Base-by-base conservation (phyloP, 371 early-diverging fungal species). In the Encephalitozoon romaleae region DNA sequence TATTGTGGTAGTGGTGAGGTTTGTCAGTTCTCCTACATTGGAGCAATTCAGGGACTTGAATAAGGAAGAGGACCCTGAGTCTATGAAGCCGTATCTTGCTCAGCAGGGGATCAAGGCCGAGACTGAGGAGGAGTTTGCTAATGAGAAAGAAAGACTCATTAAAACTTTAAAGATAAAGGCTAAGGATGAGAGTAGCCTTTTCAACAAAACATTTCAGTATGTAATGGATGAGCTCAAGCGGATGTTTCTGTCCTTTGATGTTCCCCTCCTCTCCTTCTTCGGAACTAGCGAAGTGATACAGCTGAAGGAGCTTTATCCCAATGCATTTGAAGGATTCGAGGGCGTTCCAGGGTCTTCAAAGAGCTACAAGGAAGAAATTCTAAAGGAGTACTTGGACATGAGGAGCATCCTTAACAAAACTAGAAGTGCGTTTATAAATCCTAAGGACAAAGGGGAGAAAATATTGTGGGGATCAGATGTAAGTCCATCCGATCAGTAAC, bases 201-300 rank as follows among this genome's bases (percentile, higher is more conserved):
- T 59, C 34, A 59, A 59, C 32, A 59, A 59, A 5, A 34, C 59
- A 32, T 59, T 59, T 12, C 59, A 59, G 34, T 34, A n/a, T n/a
- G 21, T 59, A 15, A 59, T 59, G 59, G 59, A 59, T 18, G 59
- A 59, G 59, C 59, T 59, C 34, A 59, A 59, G 59, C 32, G 34
- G 34, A 34, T 34, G 15, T 59, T 34, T 38, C 21, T 59, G 59
- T 59, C 59, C n/a, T 59, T 59, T 34, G 59, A 38, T 5, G 15
- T 59, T 59, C 59, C 59, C 1, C 38, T 59, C 12, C 38, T 59
- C 34, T 11, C 26, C 2, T 59, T 59, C 21, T 59, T 59, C 28
- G 28, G 18, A 30, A 59, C 59, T 8, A 59, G 38, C 59, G 59
- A 59, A 15, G 28, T 59, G 34, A 34, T 59, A 26, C 30, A 32